Conservation (phyloP, 768 basidiomycete species). For the Amanita jacksonii region DNA sequence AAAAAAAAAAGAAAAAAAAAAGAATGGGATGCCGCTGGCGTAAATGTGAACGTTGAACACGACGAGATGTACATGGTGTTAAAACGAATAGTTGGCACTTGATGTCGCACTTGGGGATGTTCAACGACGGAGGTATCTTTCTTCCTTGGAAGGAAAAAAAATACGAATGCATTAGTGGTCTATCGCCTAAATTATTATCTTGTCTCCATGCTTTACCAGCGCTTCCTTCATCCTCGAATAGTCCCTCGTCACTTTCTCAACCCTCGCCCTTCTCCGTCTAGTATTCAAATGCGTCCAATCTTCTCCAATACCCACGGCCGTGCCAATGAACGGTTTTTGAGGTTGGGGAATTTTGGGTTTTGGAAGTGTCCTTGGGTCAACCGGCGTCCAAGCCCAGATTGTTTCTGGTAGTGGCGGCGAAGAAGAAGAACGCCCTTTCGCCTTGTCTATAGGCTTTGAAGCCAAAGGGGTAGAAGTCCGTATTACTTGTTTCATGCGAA, state of each 20-base stretch:
- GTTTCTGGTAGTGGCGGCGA: constrained; percentile 18
- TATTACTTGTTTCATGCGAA: constrained; percentile 30
- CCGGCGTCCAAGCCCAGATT: constrained; percentile 33
- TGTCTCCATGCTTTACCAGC: neutral
- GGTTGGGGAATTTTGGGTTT: neutral
- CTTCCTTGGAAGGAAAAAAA: too few relatives aligned
- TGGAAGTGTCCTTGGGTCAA: constrained; percentile 8
- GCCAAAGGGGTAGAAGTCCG: constrained; percentile 12
- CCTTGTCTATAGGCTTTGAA: constrained; percentile 10
- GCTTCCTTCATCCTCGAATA: constrained; percentile 26
- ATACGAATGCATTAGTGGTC: too few relatives aligned
- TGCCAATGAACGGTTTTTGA: constrained; percentile 17
- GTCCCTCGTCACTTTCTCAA: constrained; percentile 34
- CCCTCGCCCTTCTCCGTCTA: constrained; percentile 38
- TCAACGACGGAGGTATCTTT: too few relatives aligned
- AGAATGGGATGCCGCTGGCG: too few relatives aligned
- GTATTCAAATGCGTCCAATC: constrained; percentile 52
- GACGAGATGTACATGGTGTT: too few relatives aligned
- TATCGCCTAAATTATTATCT: neutral
- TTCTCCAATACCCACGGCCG: constrained; percentile 35
- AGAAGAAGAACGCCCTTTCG: too few relatives aligned
- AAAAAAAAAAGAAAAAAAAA: too few relatives aligned
- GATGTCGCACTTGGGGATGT: too few relatives aligned
- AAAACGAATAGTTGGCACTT: too few relatives aligned
- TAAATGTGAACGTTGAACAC: too few relatives aligned